phyloP scores from a whole-genome alignment of 2,329 filamentous ascomycete species.

The Didymella segeticola region DNA sequence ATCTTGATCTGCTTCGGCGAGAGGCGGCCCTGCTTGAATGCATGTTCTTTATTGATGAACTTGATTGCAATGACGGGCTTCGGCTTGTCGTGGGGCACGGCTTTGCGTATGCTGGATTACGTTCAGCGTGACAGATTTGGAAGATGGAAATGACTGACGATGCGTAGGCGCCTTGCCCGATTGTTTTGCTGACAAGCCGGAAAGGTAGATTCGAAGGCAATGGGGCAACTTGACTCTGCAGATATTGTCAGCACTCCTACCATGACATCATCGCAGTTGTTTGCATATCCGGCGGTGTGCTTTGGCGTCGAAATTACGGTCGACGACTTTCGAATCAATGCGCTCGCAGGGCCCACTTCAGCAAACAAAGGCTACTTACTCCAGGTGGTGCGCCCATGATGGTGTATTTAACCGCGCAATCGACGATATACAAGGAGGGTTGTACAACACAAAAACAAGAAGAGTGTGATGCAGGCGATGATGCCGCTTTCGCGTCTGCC shows the following conservation, averaged over 20 bases:
- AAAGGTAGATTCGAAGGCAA: conserved; percentile 87
- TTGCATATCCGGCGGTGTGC: not conserved
- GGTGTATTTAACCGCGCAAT: not conserved
- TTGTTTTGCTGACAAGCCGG: conserved; percentile 92
- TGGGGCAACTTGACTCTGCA: conserved; percentile 87
- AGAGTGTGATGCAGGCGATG: not conserved
- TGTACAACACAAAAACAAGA: not conserved
- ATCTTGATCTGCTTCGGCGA: conserved; percentile 88
- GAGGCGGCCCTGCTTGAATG: conserved; percentile 85
- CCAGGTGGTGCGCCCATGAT: conserved; percentile 33
- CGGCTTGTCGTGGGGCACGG: conserved; percentile 72
- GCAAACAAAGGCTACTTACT: conserved; percentile 23
- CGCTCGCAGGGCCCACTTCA: conserved; percentile 7
- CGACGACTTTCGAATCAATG: conserved; percentile 4
- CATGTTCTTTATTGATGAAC: conserved; percentile 97
- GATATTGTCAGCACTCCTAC: not conserved
- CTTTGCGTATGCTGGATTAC: conserved; percentile 95
- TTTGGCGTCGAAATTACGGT: conserved; percentile 1
- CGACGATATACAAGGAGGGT: not conserved
- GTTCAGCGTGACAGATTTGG: too few species aligned
- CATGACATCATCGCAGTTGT: conserved; percentile 1
- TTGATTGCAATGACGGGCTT: conserved; percentile 93
- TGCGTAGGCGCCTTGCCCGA: conserved; percentile 95
- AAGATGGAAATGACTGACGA: too few species aligned
- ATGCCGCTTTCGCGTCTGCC: conserved; percentile 12